Percentiles rank a stretch among this genome's conserved stretches.
These are phyloP conservation scores for Kalmusia sp. DNA, from an alignment of 2,329 filamentous ascomycete species.

Conservation along the genomic window DNA sequence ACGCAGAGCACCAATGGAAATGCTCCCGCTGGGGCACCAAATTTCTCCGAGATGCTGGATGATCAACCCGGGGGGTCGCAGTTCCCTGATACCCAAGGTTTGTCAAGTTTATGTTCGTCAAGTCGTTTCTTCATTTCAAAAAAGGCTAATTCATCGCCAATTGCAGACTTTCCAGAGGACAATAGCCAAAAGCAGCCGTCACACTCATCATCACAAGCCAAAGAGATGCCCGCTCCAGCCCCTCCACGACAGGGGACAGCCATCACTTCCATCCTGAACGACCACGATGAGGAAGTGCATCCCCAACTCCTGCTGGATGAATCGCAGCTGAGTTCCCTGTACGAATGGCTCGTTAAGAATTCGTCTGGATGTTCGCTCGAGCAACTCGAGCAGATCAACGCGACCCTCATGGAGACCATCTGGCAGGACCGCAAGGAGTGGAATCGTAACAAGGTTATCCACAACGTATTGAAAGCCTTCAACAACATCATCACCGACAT, in stretches of 20 bases:
- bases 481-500: conserved; percentile 78
- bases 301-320: conserved; percentile 56
- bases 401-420: conserved; percentile 86
- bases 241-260: conserved; percentile 43
- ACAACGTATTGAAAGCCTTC: conserved; percentile 71
- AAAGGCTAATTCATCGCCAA: conserved; percentile 24
- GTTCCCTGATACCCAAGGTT: conserved; percentile 69
- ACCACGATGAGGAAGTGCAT: conserved; percentile 31
- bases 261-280: conserved; percentile 53
- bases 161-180: conserved; percentile 38
- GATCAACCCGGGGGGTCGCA: conserved; percentile 62
- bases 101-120: conserved; percentile 36
- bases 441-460: conserved; percentile 79
- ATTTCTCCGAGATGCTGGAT: conserved; percentile 61
- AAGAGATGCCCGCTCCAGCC: conserved; percentile 44
- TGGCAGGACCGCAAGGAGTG: conserved; percentile 82
- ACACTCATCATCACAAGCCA: conserved; percentile 45
- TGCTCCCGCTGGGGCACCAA: conserved; percentile 57
- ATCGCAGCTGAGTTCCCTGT: conserved; percentile 62
- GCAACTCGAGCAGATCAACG: conserved; percentile 92
- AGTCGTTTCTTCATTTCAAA: conserved; percentile 10
- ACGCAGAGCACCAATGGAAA: conserved; percentile 76
- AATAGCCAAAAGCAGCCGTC: conserved; percentile 45
- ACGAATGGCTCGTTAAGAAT: conserved; percentile 67
- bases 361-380: conserved; percentile 86